Conservation (phyloP, 1,284 basidiomycete species). For the Ceratobasidium sp. region DNA sequence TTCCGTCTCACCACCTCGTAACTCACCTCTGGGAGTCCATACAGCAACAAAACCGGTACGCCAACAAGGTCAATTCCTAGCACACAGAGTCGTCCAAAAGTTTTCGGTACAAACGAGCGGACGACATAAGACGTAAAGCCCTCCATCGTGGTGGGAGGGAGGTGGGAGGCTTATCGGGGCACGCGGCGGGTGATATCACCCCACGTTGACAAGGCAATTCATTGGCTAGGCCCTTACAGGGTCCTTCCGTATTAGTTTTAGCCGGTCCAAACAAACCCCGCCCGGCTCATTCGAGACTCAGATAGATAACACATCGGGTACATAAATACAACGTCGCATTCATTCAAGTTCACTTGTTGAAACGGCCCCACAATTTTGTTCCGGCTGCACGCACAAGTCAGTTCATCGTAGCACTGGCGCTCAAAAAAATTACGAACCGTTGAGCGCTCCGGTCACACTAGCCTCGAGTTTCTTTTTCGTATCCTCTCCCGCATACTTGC, state of each 20-base stretch:
- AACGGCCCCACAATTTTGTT: constrained; percentile 26
- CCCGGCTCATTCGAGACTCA: background rate
- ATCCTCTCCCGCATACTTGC: constrained; percentile 31
- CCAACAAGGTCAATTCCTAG: constrained; percentile 34
- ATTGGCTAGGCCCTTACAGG: constrained; percentile 7
- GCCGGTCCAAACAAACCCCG: constrained; percentile 39
- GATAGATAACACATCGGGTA: background rate
- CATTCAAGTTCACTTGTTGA: constrained; percentile 9
- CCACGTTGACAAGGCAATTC: constrained; percentile 33
- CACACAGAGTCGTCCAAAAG: constrained; percentile 27
- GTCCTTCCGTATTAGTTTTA: background rate
- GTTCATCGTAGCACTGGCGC: background rate
- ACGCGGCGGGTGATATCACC: constrained; percentile 3
- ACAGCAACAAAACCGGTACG: constrained; percentile 25
- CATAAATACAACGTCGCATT: background rate
- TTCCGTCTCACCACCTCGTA: background rate
- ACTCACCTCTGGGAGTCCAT: constrained; percentile 32
- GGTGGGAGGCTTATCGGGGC: constrained; percentile 28
- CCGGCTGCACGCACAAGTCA: constrained; percentile 7
- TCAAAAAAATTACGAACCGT: constrained; percentile 18
- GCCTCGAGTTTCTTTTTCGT: constrained; percentile 37
- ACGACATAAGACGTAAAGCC: constrained; percentile 30
- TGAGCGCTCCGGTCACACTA: constrained; percentile 15
- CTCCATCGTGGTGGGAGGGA: constrained; percentile 19
- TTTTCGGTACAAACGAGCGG: constrained; percentile 24